Conservation (phyloP, 2,329 filamentous ascomycete species). For the Penicillium griseofulvum region DNA sequence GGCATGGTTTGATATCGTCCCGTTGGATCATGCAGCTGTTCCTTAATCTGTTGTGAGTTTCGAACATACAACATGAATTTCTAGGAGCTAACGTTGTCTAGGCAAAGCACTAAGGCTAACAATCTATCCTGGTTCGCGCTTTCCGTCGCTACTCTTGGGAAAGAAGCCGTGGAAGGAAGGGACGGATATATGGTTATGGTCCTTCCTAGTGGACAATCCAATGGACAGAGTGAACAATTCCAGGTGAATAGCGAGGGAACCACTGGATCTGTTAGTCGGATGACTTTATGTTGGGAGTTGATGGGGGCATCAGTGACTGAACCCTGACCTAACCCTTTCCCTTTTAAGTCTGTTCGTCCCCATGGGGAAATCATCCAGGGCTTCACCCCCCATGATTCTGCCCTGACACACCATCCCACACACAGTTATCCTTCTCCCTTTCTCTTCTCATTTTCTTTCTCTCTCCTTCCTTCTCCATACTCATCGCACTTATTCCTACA, state of each 20-base stretch:
- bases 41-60: constrained; percentile 36
- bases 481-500: neutral
- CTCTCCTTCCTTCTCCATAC: neutral
- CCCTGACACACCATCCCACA: neutral
- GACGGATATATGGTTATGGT: constrained; percentile 41
- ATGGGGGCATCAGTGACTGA: constrained; percentile 30
- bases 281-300: constrained; percentile 42
- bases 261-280: neutral
- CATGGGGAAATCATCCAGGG: neutral
- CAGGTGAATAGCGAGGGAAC: neutral
- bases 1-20: constrained; percentile 43
- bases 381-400: neutral
- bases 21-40: constrained; percentile 42
- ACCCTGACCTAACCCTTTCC: constrained; percentile 6
- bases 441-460: neutral
- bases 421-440: neutral
- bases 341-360: neutral
- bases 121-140: constrained; percentile 36
- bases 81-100: constrained; percentile 11
- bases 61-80: neutral
- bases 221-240: neutral
- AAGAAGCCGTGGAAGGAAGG: constrained; percentile 38
- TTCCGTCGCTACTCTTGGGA: constrained; percentile 32
- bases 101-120: constrained; percentile 14
- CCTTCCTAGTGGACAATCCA: constrained; percentile 9